These are phyloP conservation scores for Aulographum hederae DNA, from an alignment of 2,329 filamentous ascomycete species.

Conservation along the genomic window DNA sequence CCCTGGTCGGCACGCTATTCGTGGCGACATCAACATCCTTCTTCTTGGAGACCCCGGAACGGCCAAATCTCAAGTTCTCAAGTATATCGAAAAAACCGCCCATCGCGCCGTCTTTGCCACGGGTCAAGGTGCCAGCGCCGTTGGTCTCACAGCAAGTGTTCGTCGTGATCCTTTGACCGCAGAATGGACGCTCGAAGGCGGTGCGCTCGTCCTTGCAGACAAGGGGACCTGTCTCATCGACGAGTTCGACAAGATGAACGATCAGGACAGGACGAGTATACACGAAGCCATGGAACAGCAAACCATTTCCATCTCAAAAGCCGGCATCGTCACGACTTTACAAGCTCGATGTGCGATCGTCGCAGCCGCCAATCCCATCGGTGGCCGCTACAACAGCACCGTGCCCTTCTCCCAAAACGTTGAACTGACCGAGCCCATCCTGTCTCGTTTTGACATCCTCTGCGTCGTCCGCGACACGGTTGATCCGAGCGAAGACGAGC, in stretches of 20 bases:
- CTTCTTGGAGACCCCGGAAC: constrained; percentile 94
- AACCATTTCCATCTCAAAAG: constrained; percentile 97
- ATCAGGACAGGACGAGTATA: constrained; percentile 93
- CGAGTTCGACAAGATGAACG: constrained; percentile 99
- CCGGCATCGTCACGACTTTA: constrained; percentile 91
- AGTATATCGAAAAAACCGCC: constrained; percentile 94
- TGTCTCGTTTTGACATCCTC: constrained; percentile 95
- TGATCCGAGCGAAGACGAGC: constrained; percentile 79
- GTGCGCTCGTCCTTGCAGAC: constrained; percentile 86
- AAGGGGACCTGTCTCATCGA: constrained; percentile 92
- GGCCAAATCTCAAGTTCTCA: constrained; percentile 91
- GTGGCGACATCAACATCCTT: constrained; percentile 95
- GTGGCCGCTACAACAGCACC: constrained; percentile 89
- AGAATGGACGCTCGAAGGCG: constrained; percentile 95
- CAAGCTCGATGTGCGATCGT: constrained; percentile 94
- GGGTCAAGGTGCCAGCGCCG: constrained; percentile 88
- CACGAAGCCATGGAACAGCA: constrained; percentile 99
- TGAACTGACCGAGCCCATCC: constrained; percentile 86
- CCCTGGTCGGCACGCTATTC: constrained; percentile 75
- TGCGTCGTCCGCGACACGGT: constrained; percentile 93
- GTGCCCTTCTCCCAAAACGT: constrained; percentile 94
- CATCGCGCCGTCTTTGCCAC: constrained; percentile 95
- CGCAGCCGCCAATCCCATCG: constrained; percentile 89
- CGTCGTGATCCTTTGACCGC: constrained; percentile 86
- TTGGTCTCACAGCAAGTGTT: constrained; percentile 93